Conservation (phyloP, 345 rosid genomes). For the Eutrema heterophyllum region DNA sequence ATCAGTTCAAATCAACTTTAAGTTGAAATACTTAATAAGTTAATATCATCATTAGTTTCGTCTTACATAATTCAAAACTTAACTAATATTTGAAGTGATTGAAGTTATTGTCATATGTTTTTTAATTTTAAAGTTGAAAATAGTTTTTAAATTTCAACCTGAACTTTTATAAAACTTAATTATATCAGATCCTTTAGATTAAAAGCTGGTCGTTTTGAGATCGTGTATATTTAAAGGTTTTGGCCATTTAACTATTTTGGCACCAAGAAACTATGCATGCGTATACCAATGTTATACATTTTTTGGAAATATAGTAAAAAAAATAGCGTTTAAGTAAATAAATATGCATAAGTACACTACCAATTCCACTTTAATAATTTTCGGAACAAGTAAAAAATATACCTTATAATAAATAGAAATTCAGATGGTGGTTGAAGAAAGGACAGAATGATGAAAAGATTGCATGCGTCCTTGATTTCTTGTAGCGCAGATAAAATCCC, state of each 20-base stretch:
- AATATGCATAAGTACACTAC: not conserved
- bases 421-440: slow-evolving; percentile 32
- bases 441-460: slow-evolving; percentile 38
- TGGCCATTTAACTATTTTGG: not conserved
- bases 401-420: slow-evolving; percentile 1
- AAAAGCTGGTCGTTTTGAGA: not conserved
- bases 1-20: not conserved
- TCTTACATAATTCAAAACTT: not conserved
- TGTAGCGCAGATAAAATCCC: slow-evolving; percentile 35
- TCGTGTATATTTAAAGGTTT: not conserved
- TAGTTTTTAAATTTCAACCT: not conserved
- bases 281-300: not conserved
- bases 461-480: slow-evolving; percentile 41
- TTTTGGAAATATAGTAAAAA: not conserved
- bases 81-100: not conserved
- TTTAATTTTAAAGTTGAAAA: not conserved
- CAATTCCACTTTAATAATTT: not conserved
- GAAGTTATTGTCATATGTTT: not conserved
- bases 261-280: not conserved
- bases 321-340: not conserved
- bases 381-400: not conserved
- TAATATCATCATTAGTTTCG: not conserved
- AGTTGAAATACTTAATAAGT: not conserved
- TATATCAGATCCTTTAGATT: not conserved
- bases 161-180: not conserved